Conservation (phyloP, 225 moss, liverwort and hornwort genomes). For the Ulota crispa region DNA sequence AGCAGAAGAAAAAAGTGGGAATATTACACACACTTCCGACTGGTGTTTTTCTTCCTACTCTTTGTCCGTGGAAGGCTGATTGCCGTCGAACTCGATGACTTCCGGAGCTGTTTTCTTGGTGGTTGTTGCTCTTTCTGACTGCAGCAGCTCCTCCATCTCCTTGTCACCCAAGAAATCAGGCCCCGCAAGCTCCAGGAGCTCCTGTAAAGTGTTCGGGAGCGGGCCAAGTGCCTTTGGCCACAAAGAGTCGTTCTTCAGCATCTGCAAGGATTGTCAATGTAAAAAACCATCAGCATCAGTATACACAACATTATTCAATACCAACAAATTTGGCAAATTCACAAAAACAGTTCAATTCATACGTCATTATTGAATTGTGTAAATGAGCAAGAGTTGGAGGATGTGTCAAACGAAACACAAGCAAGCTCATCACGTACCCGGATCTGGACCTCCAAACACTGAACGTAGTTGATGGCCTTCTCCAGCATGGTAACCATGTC, state of each 20-base stretch:
- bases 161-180: conserved; percentile 40
- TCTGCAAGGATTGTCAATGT: conserved; percentile 23
- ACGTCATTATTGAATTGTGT: not conserved
- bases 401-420: not conserved
- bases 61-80: conserved; percentile 39
- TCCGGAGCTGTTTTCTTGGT: conserved; percentile 25
- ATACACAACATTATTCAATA: not conserved
- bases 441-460: conserved; percentile 60
- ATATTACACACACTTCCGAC: conserved; percentile 31
- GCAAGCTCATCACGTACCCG: conserved; percentile 35
- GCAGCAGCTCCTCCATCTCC: conserved; percentile 12
- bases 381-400: not conserved
- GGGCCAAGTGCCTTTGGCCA: conserved; percentile 60
- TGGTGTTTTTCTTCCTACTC: conserved; percentile 32
- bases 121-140: conserved; percentile 6
- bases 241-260: conserved; percentile 60
- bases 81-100: conserved; percentile 41
- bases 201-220: conserved; percentile 49
- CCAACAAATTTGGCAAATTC: not conserved
- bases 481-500: conserved; percentile 70
- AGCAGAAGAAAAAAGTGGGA: conserved; percentile 3
- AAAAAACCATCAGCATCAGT: not conserved
- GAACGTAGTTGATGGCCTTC: conserved; percentile 62
- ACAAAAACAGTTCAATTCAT: no score
- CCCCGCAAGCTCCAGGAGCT: conserved; percentile 54